Conservation (phyloP, 257 asterid genomes). For the Fraxinus cuspidata region DNA sequence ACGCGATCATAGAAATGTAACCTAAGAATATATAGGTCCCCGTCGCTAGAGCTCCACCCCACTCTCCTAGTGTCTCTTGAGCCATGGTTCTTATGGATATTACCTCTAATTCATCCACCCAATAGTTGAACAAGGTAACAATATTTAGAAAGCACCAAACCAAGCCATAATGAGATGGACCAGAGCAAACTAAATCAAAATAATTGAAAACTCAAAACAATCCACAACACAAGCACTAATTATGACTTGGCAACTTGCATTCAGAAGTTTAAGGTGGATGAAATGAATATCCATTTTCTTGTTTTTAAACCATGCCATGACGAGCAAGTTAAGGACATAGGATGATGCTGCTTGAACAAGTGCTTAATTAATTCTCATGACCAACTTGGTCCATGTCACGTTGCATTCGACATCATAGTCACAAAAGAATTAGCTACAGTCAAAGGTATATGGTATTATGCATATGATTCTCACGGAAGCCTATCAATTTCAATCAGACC, state of each 20-base stretch:
- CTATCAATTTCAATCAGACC: neutral
- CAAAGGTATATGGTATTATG: neutral
- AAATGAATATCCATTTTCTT: neutral
- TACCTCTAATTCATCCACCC: conserved; percentile 47
- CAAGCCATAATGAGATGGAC: neutral
- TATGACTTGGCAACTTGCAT: neutral
- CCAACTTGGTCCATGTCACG: neutral
- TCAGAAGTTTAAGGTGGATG: neutral
- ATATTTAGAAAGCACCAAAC: neutral
- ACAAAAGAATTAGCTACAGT: neutral
- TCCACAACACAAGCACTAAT: neutral
- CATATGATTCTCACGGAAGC: neutral
- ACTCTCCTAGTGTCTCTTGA: conserved; percentile 79
- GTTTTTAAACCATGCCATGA: neutral
- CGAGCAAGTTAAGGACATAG: neutral
- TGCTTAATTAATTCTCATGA: neutral
- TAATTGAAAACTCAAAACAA: neutral
- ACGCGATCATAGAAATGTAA: conserved; percentile 71
- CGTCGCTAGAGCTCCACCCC: conserved; percentile 73
- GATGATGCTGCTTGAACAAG: neutral
- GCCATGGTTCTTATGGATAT: conserved; percentile 87
- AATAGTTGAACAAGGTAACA: neutral
- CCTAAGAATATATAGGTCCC: conserved; percentile 69
- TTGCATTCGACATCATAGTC: neutral
- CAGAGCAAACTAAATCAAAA: neutral